Evolutionary conservation across 108 stramenopile genomes (phyloP).

Genomic region (Stephanodiscus minutulus): DNA sequence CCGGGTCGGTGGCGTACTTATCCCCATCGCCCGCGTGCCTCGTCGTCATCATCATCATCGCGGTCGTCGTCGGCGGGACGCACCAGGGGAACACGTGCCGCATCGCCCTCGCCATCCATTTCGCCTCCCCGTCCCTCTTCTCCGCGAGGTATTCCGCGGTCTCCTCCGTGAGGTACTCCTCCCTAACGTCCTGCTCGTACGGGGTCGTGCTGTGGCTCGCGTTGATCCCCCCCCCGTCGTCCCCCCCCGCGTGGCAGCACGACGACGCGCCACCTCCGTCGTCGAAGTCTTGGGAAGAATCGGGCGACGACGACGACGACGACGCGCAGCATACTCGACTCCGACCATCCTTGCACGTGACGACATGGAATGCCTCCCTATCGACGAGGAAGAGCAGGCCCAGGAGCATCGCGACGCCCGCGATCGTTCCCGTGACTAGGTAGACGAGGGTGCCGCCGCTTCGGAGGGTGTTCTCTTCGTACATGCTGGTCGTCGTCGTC

Average conservation of each 20-base stretch:
- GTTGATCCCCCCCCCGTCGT: not conserved
- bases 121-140: not conserved
- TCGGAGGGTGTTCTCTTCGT: not conserved
- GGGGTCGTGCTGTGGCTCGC: not conserved
- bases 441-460: not conserved
- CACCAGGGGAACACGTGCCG: too few species aligned
- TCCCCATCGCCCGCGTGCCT: not conserved
- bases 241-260: not conserved
- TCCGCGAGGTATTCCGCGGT: not conserved
- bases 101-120: too few species aligned
- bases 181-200: not conserved
- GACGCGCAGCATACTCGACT: not conserved
- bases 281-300: not conserved
- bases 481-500: not conserved
- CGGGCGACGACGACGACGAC: not conserved
- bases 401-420: not conserved
- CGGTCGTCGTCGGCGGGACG: too few species aligned
- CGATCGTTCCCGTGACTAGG: conserved; percentile 8
- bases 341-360: not conserved
- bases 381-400: conserved; percentile 2
- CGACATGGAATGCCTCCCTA: not conserved
- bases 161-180: not conserved
- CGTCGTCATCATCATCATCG: not conserved
- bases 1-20: not conserved
- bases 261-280: too few species aligned